Percentiles rank a stretch among this genome's conserved stretches.
These are phyloP conservation scores for Aleurites moluccanus DNA, from an alignment of 441 rosid species.

Conservation along the genomic window DNA sequence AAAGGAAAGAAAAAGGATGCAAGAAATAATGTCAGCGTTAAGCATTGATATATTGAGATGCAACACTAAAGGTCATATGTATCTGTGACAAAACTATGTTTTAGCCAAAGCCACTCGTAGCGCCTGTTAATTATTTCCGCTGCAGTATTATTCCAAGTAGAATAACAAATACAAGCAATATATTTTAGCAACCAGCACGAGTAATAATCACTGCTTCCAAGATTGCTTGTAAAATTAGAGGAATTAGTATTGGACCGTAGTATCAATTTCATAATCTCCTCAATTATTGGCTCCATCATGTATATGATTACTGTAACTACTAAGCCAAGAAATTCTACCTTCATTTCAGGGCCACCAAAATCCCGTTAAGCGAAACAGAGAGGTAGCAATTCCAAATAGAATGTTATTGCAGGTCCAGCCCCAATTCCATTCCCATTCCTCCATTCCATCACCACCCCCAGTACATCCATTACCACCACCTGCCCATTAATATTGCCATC, in stretches of 20 bases:
- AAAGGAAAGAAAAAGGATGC: neutral
- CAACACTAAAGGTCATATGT: neutral
- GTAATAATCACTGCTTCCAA: neutral
- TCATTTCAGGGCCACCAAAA: neutral
- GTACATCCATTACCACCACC: neutral
- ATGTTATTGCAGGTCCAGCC: neutral
- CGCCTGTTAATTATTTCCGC: neutral
- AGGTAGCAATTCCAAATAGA: neutral
- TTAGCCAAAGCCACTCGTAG: neutral
- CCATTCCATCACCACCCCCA: neutral
- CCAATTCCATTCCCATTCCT: neutral
- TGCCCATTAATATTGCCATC: neutral
- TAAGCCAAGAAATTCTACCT: neutral
- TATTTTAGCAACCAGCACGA: neutral
- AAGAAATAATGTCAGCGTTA: neutral
- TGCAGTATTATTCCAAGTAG: neutral
- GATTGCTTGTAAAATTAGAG: neutral
- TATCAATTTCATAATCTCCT: neutral
- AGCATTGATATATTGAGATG: no score
- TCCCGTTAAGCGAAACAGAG: slow-evolving; percentile 2
- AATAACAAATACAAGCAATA: neutral
- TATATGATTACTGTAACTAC: neutral
- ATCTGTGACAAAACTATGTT: neutral
- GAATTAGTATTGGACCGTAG: neutral
- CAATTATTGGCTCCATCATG: neutral